These are phyloP conservation scores for Macaranga tanarius DNA, from an alignment of 441 rosid species.

Conservation along the genomic window DNA sequence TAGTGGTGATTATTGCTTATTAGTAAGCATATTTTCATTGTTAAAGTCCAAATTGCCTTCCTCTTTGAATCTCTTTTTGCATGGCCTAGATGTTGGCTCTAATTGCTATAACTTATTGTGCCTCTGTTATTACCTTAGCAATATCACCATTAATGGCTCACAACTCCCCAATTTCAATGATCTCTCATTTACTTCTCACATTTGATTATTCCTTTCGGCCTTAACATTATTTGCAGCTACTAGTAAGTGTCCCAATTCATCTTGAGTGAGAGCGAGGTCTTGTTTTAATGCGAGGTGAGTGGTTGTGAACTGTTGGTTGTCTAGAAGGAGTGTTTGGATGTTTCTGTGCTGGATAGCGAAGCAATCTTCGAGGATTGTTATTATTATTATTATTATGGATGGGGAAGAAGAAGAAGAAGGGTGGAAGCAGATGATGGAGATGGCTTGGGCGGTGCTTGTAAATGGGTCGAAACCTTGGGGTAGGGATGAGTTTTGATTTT, in stretches of 20 bases:
- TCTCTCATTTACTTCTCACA: conserved; percentile 61
- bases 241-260: conserved; percentile 46
- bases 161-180: conserved; percentile 66
- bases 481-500: no score
- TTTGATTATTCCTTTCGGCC: conserved; percentile 61
- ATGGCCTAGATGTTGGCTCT: conserved; percentile 53
- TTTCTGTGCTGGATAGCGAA: conserved; percentile 61
- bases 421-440: no score
- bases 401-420: no score
- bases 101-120: conserved; percentile 36
- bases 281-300: conserved; percentile 67
- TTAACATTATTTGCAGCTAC: conserved; percentile 47
- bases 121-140: conserved; percentile 49
- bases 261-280: conserved; percentile 56
- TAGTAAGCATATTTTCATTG: no score
- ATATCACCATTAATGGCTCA: conserved; percentile 56
- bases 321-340: conserved; percentile 63
- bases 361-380: conserved; percentile 61
- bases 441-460: no score
- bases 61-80: conserved; percentile 54
- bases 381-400: no score
- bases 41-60: conserved; percentile 66
- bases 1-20: no score
- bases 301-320: conserved; percentile 62
- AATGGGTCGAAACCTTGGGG: no score